Base-by-base conservation (phyloP, 106 monocot genomes). In the Dendrobium huoshanense region DNA sequence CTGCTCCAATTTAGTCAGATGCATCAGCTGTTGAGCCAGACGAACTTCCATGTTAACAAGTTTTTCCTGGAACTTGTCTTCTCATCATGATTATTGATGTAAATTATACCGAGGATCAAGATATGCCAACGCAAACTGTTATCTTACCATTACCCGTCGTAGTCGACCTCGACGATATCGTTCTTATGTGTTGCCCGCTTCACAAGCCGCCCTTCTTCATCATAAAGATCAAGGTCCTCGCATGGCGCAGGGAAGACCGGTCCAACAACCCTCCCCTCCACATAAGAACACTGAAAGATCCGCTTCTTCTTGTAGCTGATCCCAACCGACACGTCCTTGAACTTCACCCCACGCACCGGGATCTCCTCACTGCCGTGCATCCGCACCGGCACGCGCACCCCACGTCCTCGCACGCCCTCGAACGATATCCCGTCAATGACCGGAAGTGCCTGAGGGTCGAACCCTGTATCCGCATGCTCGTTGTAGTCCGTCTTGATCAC, bases 401-500 rank as follows among this genome's bases (percentile, higher is more conserved):
- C 87, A 41, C 80, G 83, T 0, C 93, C 93, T 22, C 78, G 81
- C 49, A 93, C 75, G 0, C 83, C 78, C 19, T 0, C 80, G 83
- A 83, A 90, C 20, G 55, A 81, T 45, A 93, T 80, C 76, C 81
- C 44, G 0, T 67, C 33, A 27, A 93, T 80, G 2, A 65, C 45
- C 1, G 93, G 93, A 2, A 87, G 33, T 13, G 86, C 93, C n/a
- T 80, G 82, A 3, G 83, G 90, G 75, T 93, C 83, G 61, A 90
- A 93, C 29, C 77, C 80, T n/a, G 78, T 67, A 64, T 93, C 90
- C 16, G 93, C 77, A 77, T 90, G 93, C 59, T 93, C 88, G 29
- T 93, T 90, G 85, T 93, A 93, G 81, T 93, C 85, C 0, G 93
- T 93, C 79, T 90, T 90, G 75, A 93, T 78, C 33, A 93, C 82